Evolutionary conservation across 352 stramenopile genomes (phyloP), one percentile per base, ranked within the genome.

Genomic region (Globisporangium okanoganense): DNA sequence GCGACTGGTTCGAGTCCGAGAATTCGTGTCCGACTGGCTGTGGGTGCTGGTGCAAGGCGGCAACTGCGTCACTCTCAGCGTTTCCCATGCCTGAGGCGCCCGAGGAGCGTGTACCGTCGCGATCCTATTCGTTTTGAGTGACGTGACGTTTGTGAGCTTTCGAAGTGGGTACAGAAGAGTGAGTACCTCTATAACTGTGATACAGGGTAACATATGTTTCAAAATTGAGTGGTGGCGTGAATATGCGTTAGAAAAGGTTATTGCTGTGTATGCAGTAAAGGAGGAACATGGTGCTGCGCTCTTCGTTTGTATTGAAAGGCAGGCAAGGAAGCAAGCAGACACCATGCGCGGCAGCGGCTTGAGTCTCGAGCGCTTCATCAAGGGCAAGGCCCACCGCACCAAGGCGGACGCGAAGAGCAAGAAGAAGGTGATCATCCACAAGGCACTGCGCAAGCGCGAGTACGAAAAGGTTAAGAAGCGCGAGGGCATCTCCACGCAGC

Each of bases 291-390:
- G n/a, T n/a, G 18, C 12, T 47, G 22, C 22, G 44, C 22, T 13
- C 29, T 45, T 56, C 10, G 35, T 12, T 40, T 40, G 35, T 40
- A 40, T 40, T 40, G 35, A n/a, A n/a, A n/a, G n/a, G n/a, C n/a
- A n/a, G n/a, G n/a, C n/a, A n/a, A n/a, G n/a, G n/a, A n/a, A n/a
- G n/a, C n/a, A n/a, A n/a, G n/a, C n/a, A n/a, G 38, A 47, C 16
- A 73, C 24, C 40, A 92, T 90, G 78, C 75, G 78, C 2, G 82
- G 85, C 49, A 94, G 85, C 33, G 85, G 85, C 9, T 66, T 94
- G 64, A 94, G 85, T 78, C 66, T 94, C 59, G 82, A 94, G 73
- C 85, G 85, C 12, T 94, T 94, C 57, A 91, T 92, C 66, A 85
- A 91, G 61, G 85, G 85, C 67, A 94, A 94, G 69, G 78, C 82